These are phyloP conservation scores for Botrytis paeoniae DNA, from an alignment of 2,329 filamentous ascomycete species.

Conservation along the genomic window DNA sequence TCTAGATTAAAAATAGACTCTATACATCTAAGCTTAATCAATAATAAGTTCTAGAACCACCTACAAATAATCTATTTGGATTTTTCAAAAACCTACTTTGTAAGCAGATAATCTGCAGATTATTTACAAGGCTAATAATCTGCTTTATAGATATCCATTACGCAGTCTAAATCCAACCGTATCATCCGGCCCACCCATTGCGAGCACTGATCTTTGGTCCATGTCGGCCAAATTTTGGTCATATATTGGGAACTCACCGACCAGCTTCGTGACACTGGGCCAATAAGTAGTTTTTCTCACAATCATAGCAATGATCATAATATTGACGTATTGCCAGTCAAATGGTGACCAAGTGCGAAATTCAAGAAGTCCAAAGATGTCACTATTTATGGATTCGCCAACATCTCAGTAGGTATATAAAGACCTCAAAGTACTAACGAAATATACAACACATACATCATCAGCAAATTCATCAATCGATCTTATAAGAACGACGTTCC, in stretches of 20 bases:
- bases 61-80: too few relatives aligned
- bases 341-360: not conserved
- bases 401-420: not conserved
- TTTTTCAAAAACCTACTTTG: too few relatives aligned
- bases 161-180: not conserved
- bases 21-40: too few relatives aligned
- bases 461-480: not conserved
- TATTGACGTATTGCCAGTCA: not conserved
- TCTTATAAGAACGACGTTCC: not conserved
- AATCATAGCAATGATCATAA: not conserved
- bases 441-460: not conserved
- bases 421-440: not conserved
- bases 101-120: too few relatives aligned
- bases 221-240: not conserved
- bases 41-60: too few relatives aligned
- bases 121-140: too few relatives aligned
- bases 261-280: not conserved
- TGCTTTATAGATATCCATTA: too few relatives aligned
- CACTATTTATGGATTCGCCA: not conserved
- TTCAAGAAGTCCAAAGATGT: not conserved
- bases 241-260: not conserved
- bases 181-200: not conserved
- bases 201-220: not conserved
- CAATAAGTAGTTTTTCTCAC: not conserved
- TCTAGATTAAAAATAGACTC: too few relatives aligned